Evolutionary conservation across 78 protist genomes (phyloP).

Genomic region (Monosiga brevicollis): DNA sequence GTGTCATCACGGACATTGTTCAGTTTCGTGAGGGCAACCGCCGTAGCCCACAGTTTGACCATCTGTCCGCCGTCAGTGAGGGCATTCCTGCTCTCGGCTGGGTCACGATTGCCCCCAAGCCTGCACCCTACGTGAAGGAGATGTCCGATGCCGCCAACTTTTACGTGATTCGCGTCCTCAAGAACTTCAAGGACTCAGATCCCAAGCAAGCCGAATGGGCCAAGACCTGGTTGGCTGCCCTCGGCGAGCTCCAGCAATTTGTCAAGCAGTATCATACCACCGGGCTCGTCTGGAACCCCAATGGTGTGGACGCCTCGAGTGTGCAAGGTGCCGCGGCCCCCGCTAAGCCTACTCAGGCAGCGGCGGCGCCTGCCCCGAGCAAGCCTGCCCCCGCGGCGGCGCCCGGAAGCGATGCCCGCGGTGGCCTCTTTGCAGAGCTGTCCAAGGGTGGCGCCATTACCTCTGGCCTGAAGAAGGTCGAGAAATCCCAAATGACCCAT

Average conservation of each 20-base stretch:
- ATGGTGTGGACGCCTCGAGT: not conserved
- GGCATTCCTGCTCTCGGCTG: slow-evolving; percentile 1
- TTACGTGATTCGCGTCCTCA: not conserved
- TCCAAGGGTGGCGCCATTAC: slow-evolving; percentile 65
- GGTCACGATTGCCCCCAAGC: slow-evolving; percentile 1
- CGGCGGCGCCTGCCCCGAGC: slow-evolving; percentile 5
- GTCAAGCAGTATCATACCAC: slow-evolving; percentile 47
- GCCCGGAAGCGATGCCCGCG: slow-evolving; percentile 20
- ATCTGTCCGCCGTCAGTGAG: not conserved
- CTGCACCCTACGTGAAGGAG: slow-evolving; percentile 2
- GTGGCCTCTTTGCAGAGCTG: slow-evolving; percentile 46
- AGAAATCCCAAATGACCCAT: slow-evolving; percentile 58
- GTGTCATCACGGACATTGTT: not conserved
- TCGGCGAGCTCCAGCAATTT: slow-evolving; percentile 29
- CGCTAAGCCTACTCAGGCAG: not conserved
- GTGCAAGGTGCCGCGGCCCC: not conserved
- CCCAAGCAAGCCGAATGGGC: slow-evolving; percentile 28
- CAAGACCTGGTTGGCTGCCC: not conserved
- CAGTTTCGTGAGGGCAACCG: not conserved
- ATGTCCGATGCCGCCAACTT: not conserved
- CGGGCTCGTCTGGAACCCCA: slow-evolving; percentile 3
- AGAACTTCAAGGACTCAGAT: slow-evolving; percentile 1
- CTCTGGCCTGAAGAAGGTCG: slow-evolving; percentile 68
- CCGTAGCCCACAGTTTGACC: not conserved
- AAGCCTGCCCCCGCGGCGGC: slow-evolving; percentile 31